Evolutionary conservation across 495 filamentous ascomycete genomes (phyloP), one percentile per base, ranked within the genome.

Genomic region (Apiosordaria backusii): DNA sequence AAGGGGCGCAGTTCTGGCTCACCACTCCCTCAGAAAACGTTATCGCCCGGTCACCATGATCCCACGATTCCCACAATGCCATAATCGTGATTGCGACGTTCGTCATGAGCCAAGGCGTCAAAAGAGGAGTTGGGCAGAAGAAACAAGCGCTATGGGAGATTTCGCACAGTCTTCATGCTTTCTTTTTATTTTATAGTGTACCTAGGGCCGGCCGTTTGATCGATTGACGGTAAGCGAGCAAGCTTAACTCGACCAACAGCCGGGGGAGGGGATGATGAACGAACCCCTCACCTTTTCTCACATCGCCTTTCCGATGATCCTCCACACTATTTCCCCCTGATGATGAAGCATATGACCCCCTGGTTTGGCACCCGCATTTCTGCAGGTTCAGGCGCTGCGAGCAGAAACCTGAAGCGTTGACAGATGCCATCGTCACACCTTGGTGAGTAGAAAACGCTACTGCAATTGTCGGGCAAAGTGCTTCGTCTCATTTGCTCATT

Each of bases 51-150:
- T 50, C 40, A 50, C 16, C 16, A 50, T 50, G 6, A 50, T 16
- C 7, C 40, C 40, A 16, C 40, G 6, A 50, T 50, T 50, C 40
- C 16, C 16, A 50, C 40, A 7, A 7, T 6, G 40, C 16, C 6
- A 50, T 50, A 16, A 50, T 16, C 40, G 6, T 50, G 40, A 55
- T 23, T 54, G 16, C 50, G 5, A 54, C 16, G n/a, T n/a, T n/a
- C 50, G 16, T 54, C 50, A 13, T 18, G 7, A 10, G 52, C 52
- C 52, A 55, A 55, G 52, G 22, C 52, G 52, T 55, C 52, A 55
- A 55, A 55, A 55, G 52, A 55, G 52, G 52, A 55, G 52, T 55
- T 55, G n/a, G 35, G 35, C 35, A 45, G 35, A 45, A 45, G 35
- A 45, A 45, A 45, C 35, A 45, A 45, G 35, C 35, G 35, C 27